phyloP scores from a whole-genome alignment of 2,329 filamentous ascomycete species.

The Trichoderma koningii region DNA sequence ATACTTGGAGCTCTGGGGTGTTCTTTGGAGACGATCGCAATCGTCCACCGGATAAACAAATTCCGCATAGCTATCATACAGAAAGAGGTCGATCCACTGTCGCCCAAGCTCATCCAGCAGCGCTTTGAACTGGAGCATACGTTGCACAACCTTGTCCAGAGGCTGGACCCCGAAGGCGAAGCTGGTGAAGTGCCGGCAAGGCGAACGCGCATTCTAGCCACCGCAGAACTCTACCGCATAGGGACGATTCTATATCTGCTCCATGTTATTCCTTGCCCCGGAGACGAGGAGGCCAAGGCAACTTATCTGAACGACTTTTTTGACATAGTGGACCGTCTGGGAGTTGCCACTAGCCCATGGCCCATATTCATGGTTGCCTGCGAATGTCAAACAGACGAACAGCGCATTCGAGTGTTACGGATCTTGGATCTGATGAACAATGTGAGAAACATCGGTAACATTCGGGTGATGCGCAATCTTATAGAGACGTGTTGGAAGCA shows the following conservation, averaged over 20 bases:
- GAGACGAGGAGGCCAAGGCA: conserved; percentile 28
- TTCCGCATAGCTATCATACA: conserved; percentile 32
- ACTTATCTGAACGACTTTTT: conserved; percentile 42
- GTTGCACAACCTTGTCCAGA: conserved; percentile 26
- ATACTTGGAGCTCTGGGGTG: conserved; percentile 52
- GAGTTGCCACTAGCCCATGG: conserved; percentile 52
- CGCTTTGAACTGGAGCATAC: conserved; percentile 28
- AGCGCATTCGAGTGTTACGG: conserved; percentile 45
- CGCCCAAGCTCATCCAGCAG: conserved; percentile 30
- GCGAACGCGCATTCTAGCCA: conserved; percentile 42
- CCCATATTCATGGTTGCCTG: conserved; percentile 52
- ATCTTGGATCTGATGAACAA: conserved; percentile 47
- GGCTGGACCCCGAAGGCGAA: conserved; percentile 25
- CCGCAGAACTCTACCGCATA: conserved; percentile 55
- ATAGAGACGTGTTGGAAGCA: conserved; percentile 51
- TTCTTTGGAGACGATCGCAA: conserved; percentile 48
- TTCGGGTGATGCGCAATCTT: conserved; percentile 46
- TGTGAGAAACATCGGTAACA: conserved; percentile 49
- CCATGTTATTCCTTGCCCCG: conserved; percentile 34
- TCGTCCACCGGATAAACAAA: conserved; percentile 48
- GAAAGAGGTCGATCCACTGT: conserved; percentile 1
- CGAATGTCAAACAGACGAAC: conserved; percentile 46
- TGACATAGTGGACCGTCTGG: conserved; percentile 40
- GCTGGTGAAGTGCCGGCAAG: conserved; percentile 35
- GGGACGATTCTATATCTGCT: conserved; percentile 51